Conservation (phyloP, 2,329 filamentous ascomycete genomes). For the Biscogniauxia sp. region DNA sequence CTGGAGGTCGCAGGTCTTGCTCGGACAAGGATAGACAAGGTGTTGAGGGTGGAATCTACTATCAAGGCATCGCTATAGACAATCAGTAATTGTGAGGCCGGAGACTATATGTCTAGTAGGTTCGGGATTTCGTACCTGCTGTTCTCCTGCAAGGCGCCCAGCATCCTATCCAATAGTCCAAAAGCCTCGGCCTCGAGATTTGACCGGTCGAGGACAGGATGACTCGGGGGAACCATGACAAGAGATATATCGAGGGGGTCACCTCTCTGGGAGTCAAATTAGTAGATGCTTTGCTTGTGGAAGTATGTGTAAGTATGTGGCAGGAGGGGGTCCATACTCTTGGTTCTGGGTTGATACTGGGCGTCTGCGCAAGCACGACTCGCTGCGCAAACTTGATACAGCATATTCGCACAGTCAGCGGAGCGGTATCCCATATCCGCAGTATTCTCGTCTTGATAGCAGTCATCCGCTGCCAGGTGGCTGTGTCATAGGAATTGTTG, state of each 20-base stretch:
- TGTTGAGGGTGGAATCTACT: slow-evolving; percentile 89
- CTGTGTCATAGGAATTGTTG: slow-evolving; percentile 76
- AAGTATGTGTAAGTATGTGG: neutral
- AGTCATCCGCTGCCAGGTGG: slow-evolving; percentile 84
- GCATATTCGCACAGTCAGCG: slow-evolving; percentile 78
- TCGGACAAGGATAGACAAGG: slow-evolving; percentile 77
- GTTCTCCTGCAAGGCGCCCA: slow-evolving; percentile 82
- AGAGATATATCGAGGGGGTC: slow-evolving; percentile 73
- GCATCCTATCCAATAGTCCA: slow-evolving; percentile 83
- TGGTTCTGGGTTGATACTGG: slow-evolving; percentile 76
- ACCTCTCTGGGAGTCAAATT: slow-evolving; percentile 38
- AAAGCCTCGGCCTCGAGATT: slow-evolving; percentile 91
- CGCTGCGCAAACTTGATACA: slow-evolving; percentile 97
- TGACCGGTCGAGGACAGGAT: slow-evolving; percentile 73
- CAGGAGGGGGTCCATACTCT: slow-evolving; percentile 57
- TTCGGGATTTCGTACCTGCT: slow-evolving; percentile 59
- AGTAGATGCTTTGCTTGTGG: slow-evolving; percentile 13
- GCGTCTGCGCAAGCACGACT: slow-evolving; percentile 87
- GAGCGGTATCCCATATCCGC: slow-evolving; percentile 79
- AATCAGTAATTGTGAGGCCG: slow-evolving; percentile 1
- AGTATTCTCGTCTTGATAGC: slow-evolving; percentile 88
- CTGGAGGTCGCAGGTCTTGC: slow-evolving; percentile 76
- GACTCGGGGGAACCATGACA: slow-evolving; percentile 78
- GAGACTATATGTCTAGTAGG: slow-evolving; percentile 8
- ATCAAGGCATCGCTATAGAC: slow-evolving; percentile 73